These are phyloP conservation scores for Penicillium simplicissimum DNA, from an alignment of 495 filamentous ascomycete genomes.

Conservation along the genomic window DNA sequence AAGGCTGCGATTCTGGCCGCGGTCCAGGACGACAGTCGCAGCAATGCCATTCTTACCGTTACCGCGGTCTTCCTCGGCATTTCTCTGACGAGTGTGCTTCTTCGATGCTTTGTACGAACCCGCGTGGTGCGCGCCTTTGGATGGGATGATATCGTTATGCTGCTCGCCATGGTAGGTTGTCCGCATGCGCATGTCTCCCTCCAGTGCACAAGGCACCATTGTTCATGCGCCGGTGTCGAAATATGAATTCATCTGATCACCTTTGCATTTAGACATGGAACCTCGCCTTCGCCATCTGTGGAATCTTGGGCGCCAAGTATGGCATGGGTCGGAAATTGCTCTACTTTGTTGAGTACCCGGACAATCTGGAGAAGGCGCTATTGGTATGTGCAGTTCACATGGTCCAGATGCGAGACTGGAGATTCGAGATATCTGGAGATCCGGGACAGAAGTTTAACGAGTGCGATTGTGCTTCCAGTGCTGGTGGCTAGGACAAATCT, in stretches of 20 bases:
- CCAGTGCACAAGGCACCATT: background rate
- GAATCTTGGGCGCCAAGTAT: slow-evolving; percentile 30
- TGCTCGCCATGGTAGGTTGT: slow-evolving; percentile 34
- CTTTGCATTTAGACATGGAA: slow-evolving; percentile 21
- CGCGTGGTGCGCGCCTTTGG: slow-evolving; percentile 33
- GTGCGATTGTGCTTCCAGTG: slow-evolving; percentile 17
- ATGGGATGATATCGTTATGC: slow-evolving; percentile 37
- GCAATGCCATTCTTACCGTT: slow-evolving; percentile 31
- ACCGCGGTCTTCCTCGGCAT: slow-evolving; percentile 36
- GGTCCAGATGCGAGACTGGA: no score
- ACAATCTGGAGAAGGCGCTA: slow-evolving; percentile 26
- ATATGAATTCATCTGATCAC: background rate
- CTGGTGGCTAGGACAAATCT: slow-evolving; percentile 36
- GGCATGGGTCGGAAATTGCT: slow-evolving; percentile 31
- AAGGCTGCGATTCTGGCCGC: slow-evolving; percentile 15
- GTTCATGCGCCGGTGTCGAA: background rate
- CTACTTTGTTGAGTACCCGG: slow-evolving; percentile 25
- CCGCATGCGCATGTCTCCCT: background rate
- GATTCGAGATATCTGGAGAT: background rate
- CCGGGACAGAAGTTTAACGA: background rate
- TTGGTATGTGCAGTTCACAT: slow-evolving; percentile 24
- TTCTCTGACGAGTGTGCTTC: slow-evolving; percentile 25
- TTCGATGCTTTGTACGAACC: slow-evolving; percentile 36
- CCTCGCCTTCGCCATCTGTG: slow-evolving; percentile 31
- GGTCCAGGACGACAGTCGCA: slow-evolving; percentile 23